Evolutionary conservation across 495 filamentous ascomycete species (phyloP), one percentile per base, ranked within the genome.

Genomic region (Penicillium lividum): DNA sequence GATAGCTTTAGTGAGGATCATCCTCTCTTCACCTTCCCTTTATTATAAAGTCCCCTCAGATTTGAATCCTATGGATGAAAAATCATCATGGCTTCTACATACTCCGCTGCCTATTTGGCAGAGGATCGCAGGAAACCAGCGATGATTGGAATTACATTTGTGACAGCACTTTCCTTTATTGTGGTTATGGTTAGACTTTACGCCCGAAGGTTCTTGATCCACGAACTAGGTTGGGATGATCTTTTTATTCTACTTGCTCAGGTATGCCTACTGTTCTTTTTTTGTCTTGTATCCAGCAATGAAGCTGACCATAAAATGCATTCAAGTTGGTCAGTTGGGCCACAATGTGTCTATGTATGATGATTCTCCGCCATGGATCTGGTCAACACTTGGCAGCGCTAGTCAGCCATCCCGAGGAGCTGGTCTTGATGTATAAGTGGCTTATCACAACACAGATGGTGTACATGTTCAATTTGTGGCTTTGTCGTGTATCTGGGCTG

Each of bases 401-500:
- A 13, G 22, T 59, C 4, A 25, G 18, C 3, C 36, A 30, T 10
- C 56, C 56, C 1, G 47, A 42, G 6, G 46, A 29, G 9, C 16
- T 62, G 0, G 60, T 59, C n/a, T 25, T 30, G 3, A 62, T 62
- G 56, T 59, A 62, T 36, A 62, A 62, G n/a, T 62, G 56, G 51
- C 51, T 59, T 27, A 56, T 62, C 28, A 29, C 51, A 7, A 31
- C 60, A 3, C 60, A 62, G 33, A 51, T 68, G 45, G 53, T 68
- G 5, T 68, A 68, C 34, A 52, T 66, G 48, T 49, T 64, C 16
- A 63, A 51, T 40, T 31, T 68, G 8, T 61, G 60, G 57, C 36
- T 62, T 13, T 68, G 66, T 46, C 63, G 66, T 3, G 40, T 68
- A 22, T 68, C 66, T 0, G 66, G 63, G 0, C 16, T 68, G 1